Conservation (phyloP, 73 alveolate genomes). For the Stentor coeruleus region DNA sequence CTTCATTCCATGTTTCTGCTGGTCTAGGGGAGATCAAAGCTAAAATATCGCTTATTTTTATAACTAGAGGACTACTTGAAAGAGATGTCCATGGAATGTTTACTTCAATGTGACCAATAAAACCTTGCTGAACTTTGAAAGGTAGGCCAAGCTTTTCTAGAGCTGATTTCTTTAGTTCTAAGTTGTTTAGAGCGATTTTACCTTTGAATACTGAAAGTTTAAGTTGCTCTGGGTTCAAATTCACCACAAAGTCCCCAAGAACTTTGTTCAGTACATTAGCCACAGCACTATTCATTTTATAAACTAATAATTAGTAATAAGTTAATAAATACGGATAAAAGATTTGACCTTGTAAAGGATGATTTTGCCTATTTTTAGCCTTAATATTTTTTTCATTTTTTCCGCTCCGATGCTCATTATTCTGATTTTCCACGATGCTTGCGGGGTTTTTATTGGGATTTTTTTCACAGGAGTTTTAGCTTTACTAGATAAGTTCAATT, state of each 20-base stretch:
- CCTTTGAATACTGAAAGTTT: conserved; percentile 76
- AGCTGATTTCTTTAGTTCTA: conserved; percentile 59
- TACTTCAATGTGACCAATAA: conserved; percentile 57
- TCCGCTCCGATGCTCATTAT: neutral
- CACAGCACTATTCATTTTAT: conserved; percentile 60
- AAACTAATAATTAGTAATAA: too few relatives aligned
- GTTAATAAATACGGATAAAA: too few relatives aligned
- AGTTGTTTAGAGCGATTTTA: conserved; percentile 63
- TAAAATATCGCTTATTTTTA: conserved; percentile 60
- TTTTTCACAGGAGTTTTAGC: neutral
- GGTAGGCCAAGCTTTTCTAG: conserved; percentile 73
- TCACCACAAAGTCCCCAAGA: conserved; percentile 79
- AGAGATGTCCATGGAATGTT: conserved; percentile 81
- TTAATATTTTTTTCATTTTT: neutral
- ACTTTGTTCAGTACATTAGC: conserved; percentile 68
- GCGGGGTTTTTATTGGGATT: neutral
- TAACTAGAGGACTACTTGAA: conserved; percentile 71
- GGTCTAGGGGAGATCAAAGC: conserved; percentile 56
- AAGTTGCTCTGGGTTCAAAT: conserved; percentile 66
- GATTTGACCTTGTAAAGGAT: too few relatives aligned
- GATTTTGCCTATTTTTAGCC: too few relatives aligned
- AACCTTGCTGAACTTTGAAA: conserved; percentile 63
- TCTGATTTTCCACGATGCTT: neutral
- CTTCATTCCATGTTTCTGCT: conserved; percentile 35
- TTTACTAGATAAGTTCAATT: neutral